Evolutionary conservation across 164 flowering plant species (phyloP).

Genomic region (Platanus orientalis): DNA sequence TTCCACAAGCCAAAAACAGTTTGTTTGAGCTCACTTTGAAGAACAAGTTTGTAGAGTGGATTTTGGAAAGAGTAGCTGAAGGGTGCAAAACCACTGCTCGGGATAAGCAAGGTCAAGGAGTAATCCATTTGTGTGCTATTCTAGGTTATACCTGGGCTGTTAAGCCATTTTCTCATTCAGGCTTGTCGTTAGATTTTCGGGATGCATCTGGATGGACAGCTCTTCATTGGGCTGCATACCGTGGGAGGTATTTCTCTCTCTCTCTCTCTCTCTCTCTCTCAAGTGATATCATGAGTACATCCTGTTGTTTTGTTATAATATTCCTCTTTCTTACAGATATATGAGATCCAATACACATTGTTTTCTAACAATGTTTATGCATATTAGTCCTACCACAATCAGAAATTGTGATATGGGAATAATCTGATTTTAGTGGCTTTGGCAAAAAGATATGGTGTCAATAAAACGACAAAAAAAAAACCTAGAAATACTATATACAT

Average conservation of each 20-base stretch:
- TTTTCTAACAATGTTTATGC: no score
- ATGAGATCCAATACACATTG: no score
- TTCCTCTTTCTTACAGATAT: no score
- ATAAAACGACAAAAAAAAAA: no score
- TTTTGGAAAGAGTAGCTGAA: constrained; percentile 62
- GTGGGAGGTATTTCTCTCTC: constrained; percentile 59
- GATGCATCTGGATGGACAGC: constrained; percentile 96
- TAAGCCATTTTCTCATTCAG: constrained; percentile 49
- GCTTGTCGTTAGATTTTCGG: constrained; percentile 81
- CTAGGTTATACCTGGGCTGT: constrained; percentile 88
- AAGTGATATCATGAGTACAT: no score
- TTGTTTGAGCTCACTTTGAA: constrained; percentile 63
- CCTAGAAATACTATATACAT: no score
- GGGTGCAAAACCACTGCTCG: constrained; percentile 45
- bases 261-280: background rate
- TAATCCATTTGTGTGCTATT: constrained; percentile 83
- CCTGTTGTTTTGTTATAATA: background rate
- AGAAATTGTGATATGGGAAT: no score
- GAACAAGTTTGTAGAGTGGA: constrained; percentile 76
- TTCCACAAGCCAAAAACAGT: constrained; percentile 46
- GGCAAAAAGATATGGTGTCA: no score
- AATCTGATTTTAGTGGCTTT: no score
- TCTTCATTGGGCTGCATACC: constrained; percentile 92
- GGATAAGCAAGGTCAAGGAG: constrained; percentile 81
- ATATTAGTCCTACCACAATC: no score